These are phyloP conservation scores for Tylopilus intermedius DNA, from an alignment of 768 basidiomycete species.

Conservation along the genomic window DNA sequence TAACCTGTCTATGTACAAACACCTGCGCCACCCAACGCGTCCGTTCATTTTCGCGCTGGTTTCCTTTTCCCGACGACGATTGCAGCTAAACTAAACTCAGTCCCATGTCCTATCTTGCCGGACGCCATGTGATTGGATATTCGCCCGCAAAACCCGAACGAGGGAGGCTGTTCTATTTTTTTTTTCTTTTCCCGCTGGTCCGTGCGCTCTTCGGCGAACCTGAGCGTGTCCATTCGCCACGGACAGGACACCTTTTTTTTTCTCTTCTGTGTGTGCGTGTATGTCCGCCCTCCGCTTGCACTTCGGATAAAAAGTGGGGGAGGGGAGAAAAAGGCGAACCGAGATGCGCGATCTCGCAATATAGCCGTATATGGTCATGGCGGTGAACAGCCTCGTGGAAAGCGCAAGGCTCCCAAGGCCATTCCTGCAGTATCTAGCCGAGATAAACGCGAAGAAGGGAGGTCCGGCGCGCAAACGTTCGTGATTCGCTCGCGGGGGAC, in stretches of 20 bases:
- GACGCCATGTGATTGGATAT: not conserved
- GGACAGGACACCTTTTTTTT: not conserved
- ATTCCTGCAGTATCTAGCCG: slow-evolving; percentile 22
- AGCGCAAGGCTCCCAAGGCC: slow-evolving; percentile 17
- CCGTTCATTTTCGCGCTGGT: too few species aligned
- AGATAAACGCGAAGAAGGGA: slow-evolving; percentile 10
- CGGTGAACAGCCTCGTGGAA: slow-evolving; percentile 26
- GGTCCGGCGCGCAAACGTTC: not conserved
- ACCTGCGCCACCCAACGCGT: too few species aligned
- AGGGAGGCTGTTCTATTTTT: not conserved
- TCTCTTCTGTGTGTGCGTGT: not conserved
- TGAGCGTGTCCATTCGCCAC: slow-evolving; percentile 14
- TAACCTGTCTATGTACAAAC: too few species aligned
- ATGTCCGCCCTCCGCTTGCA: not conserved
- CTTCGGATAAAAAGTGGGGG: slow-evolving; percentile 1
- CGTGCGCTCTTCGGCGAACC: slow-evolving; percentile 6
- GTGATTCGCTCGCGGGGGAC: slow-evolving; percentile 6
- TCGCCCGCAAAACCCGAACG: not conserved
- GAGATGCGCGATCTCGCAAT: slow-evolving; percentile 16
- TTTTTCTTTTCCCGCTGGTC: not conserved
- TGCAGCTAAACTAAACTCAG: too few species aligned
- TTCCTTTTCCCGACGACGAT: too few species aligned
- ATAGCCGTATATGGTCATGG: slow-evolving; percentile 20
- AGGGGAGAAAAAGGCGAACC: not conserved
- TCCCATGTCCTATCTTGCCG: not conserved